phyloP scores from a whole-genome alignment of 306 rosid species.

The Vigna unguiculata region DNA sequence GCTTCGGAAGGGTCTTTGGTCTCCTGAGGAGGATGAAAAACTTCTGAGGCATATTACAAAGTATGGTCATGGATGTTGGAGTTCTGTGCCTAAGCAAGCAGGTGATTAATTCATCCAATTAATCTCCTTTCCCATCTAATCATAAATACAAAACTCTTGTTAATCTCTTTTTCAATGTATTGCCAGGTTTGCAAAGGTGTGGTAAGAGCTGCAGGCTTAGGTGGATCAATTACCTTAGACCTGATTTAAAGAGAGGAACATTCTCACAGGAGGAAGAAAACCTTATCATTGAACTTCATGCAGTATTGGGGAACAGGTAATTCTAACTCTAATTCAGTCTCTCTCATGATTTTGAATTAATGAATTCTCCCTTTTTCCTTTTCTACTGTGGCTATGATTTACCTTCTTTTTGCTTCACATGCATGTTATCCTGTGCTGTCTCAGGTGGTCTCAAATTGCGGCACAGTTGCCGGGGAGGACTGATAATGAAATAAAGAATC shows the following conservation, averaged over 20 bases:
- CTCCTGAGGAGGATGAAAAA: slow-evolving; percentile 72
- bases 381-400: neutral
- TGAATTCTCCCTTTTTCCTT: neutral
- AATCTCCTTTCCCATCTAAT: neutral
- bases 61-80: slow-evolving; percentile 72
- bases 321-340: neutral
- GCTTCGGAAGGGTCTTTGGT: slow-evolving; percentile 70
- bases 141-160: neutral
- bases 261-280: slow-evolving; percentile 65
- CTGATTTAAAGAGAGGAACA: slow-evolving; percentile 75
- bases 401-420: neutral
- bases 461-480: slow-evolving; percentile 89
- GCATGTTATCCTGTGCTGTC: slow-evolving; percentile 36
- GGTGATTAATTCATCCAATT: slow-evolving; percentile 38
- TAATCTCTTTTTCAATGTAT: neutral
- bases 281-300: slow-evolving; percentile 65
- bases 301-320: slow-evolving; percentile 70
- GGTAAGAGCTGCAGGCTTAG: slow-evolving; percentile 76
- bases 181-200: slow-evolving; percentile 68
- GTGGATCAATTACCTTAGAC: slow-evolving; percentile 76
- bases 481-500: slow-evolving; percentile 91
- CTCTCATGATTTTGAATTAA: slow-evolving; percentile 3
- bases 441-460: slow-evolving; percentile 93
- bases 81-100: slow-evolving; percentile 75
- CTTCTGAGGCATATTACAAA: slow-evolving; percentile 61